Evolutionary conservation across 345 rosid species (phyloP).

Genomic region (Laguncularia racemosa): DNA sequence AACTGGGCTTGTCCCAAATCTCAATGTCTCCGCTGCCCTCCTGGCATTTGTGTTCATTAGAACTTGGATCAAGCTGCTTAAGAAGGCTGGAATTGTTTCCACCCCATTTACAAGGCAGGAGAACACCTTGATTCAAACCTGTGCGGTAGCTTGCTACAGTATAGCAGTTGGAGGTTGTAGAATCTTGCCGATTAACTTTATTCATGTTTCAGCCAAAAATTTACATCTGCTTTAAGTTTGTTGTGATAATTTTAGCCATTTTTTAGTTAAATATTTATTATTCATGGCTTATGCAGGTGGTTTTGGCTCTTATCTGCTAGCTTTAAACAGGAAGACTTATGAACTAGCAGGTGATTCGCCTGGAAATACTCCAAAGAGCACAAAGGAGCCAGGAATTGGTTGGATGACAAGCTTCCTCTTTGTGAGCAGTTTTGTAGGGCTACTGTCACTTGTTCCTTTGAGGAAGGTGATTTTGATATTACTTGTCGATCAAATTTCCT

Average conservation of each 20-base stretch:
- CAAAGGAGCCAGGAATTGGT: conserved; percentile 72
- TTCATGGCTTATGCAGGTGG: conserved; percentile 42
- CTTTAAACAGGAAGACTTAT: conserved; percentile 59
- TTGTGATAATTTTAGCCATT: not conserved
- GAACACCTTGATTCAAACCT: conserved; percentile 77
- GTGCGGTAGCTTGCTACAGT: conserved; percentile 88
- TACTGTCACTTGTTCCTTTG: conserved; percentile 79
- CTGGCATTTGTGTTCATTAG: conserved; percentile 60
- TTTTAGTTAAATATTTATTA: not conserved
- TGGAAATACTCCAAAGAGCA: conserved; percentile 54
- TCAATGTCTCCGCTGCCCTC: conserved; percentile 88
- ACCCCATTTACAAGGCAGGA: conserved; percentile 80
- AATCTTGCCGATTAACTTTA: not conserved
- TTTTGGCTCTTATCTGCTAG: conserved; percentile 79
- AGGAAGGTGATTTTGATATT: conserved; percentile 41
- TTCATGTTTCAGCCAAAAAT: not conserved
- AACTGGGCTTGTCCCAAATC: conserved; percentile 83
- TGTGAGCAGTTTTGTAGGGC: conserved; percentile 69
- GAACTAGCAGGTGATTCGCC: conserved; percentile 51
- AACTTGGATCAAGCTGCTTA: conserved; percentile 64
- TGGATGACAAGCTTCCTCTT: conserved; percentile 91
- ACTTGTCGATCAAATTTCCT: not conserved
- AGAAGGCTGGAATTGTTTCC: conserved; percentile 50
- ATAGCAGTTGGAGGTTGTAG: conserved; percentile 71
- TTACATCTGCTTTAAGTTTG: not conserved